Conservation (phyloP, 2,329 filamentous ascomycete species). For the Domatiomyces globalis region DNA sequence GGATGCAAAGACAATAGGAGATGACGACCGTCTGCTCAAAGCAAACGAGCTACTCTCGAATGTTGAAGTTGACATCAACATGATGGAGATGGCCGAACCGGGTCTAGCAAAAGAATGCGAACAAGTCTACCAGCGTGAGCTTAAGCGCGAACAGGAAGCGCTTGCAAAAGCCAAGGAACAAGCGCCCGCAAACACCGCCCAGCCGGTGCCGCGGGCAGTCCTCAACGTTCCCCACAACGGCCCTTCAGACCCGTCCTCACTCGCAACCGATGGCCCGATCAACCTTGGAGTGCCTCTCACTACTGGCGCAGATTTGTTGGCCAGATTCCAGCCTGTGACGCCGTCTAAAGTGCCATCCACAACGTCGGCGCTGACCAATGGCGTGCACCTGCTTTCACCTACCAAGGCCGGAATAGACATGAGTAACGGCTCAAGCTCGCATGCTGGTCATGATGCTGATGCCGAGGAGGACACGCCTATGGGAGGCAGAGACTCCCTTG, state of each 20-base stretch:
- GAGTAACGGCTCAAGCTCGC: constrained; percentile 28
- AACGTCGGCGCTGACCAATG: constrained; percentile 20
- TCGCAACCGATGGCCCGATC: constrained; percentile 33
- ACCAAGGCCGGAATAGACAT: constrained; percentile 21
- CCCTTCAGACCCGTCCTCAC: constrained; percentile 32
- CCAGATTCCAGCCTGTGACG: constrained; percentile 32
- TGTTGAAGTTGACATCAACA: constrained; percentile 81
- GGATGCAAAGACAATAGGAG: constrained; percentile 69
- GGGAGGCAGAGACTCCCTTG: constrained; percentile 40
- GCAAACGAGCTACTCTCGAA: constrained; percentile 86
- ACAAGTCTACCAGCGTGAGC: constrained; percentile 59
- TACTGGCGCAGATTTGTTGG: constrained; percentile 22
- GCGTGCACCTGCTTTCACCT: constrained; percentile 28
- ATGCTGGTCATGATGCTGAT: constrained; percentile 24
- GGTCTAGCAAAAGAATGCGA: constrained; percentile 60
- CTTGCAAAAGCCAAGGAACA: constrained; percentile 42
- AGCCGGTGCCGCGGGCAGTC: constrained; percentile 35
- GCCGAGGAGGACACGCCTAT: constrained; percentile 48
- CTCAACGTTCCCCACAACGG: constrained; percentile 41
- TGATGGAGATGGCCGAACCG: constrained; percentile 53
- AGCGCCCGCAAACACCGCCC: constrained; percentile 27
- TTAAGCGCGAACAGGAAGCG: constrained; percentile 51
- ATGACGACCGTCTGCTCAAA: constrained; percentile 67
- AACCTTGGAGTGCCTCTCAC: constrained; percentile 52
- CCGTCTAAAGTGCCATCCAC: constrained; percentile 39